Evolutionary conservation across 306 rosid species (phyloP).

Genomic region (Cucumis hystrix): DNA sequence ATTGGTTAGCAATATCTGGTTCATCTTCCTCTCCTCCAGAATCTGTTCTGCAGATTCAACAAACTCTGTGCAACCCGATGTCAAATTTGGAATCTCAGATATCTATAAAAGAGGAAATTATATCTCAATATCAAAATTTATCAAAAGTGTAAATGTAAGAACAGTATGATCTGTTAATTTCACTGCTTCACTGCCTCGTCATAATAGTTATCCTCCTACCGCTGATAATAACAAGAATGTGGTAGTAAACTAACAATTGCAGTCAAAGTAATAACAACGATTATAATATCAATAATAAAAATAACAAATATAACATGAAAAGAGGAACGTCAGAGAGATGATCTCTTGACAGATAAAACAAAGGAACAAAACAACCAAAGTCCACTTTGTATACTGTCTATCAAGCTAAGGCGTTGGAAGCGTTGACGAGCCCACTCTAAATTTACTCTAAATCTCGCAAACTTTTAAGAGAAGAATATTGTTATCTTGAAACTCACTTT

Average conservation of each 20-base stretch:
- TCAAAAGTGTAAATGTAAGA: background rate
- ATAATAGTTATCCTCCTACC: background rate
- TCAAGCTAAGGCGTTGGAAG: background rate
- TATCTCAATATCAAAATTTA: constrained; percentile 6
- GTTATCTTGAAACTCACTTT: no score
- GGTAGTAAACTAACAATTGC: background rate
- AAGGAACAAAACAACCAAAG: background rate
- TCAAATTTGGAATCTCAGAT: constrained; percentile 69
- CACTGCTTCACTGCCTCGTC: background rate
- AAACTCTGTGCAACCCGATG: constrained; percentile 83
- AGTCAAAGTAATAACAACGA: background rate
- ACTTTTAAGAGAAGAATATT: no score
- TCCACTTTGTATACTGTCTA: background rate
- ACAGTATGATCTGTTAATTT: background rate
- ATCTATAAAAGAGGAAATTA: constrained; percentile 35
- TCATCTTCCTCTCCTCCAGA: constrained; percentile 94
- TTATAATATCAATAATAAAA: background rate
- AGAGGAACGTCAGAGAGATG: background rate
- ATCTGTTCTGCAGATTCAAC: constrained; percentile 76
- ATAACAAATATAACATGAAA: background rate
- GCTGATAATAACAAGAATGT: background rate
- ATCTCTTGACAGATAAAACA: background rate
- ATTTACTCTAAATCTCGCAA: no score
- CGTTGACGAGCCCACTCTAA: no score
- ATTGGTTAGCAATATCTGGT: constrained; percentile 83